Evolutionary conservation across 2,329 filamentous ascomycete species (phyloP), one percentile per base, ranked within the genome.

Genomic region (Elsinoe batatas): DNA sequence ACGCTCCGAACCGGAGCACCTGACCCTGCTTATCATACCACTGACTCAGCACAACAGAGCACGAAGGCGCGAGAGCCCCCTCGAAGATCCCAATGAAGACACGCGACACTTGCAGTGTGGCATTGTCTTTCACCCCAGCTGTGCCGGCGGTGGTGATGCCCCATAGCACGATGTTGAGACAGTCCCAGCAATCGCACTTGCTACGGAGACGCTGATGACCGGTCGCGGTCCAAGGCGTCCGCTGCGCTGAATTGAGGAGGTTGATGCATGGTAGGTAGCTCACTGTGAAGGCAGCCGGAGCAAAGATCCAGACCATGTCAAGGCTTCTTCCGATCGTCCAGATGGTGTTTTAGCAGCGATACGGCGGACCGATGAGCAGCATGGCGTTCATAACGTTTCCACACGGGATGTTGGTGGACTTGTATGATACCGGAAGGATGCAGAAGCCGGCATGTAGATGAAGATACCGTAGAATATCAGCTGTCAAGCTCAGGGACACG

Each of bases 1-100:
- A 86, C 13, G 76, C 75, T 0, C 81, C 80, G 3, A 85, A 76
- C 0, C 83, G 74, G 18, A 83, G 65, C 0, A 82, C 80, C 65
- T 86, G 82, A 61, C 86, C 82, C 35, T 61, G 35, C 43, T 61
- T 58, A 37, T 63, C 64, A 58, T 66, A 67, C 37, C 37, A 57
- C 68, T 76, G 75, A 3, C 72, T 71, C 2, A 76, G 77, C 54
- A 79, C 71, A 17, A 79, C 69, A 36, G 78, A 74, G 56, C 79
- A 71, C 36, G 74, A 73, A 0, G 77, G 78, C 1, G 74, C 72
- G 17, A 79, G 71, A 6, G 72, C 73, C 10, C 74, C 69, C 61
- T 79, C 77, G 53, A 77, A 76, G 30, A 69, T 71, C n/a, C 76
- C 77, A 1, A 79, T 65, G 1, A 79, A 63, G 11, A 76, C 69